Evolutionary conservation across 331 rosid genomes (phyloP), one percentile per base, ranked within the genome.

Genomic region (Erythrophleum ivorense): DNA sequence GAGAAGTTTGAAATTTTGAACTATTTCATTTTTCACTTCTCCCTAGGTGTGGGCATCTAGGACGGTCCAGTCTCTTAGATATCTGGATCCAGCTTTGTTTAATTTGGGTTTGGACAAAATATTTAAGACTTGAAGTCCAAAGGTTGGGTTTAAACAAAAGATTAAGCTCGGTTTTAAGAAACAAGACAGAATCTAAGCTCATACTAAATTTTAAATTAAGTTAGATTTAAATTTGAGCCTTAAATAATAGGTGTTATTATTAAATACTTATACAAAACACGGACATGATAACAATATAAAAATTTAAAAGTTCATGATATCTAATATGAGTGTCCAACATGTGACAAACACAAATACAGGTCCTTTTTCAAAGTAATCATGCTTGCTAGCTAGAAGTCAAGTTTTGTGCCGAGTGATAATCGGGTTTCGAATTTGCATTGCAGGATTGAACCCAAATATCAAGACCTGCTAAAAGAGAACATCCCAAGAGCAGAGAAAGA

Each of bases 371-470:
- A 9, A 29, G 18, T 9, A 29, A 24, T 40, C 4, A 60, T 24
- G 67, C 38, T 24, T 60, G 16, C 38, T 60, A 24, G 2, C 33
- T 4, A 7, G 2, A 33, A 3, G 5, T 45, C 24, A 67, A 43
- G 34, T 12, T 67, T 1, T 18, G 48, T 14, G n/a, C 14, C 2
- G 8, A 13, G 34, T 59, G 10, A 24, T 24, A 59, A 5, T 9
- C 38, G 66, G 9, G 4, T 12, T 53, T 68, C 14, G 12, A 79
- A 16, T 63, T 67, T 67, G 46, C 19, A 81, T 68, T 41, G 7
- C 83, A 91, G 94, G 94, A 84, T 91, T 62, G 92, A 91, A 73
- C 92, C 94, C 63, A 85, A 78, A 19, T 91, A 89, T 62, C 94
- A 89, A 72, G 94, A 91, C 55, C 82, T 91, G 8, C 71, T 81